Conservation (phyloP, 2,329 filamentous ascomycete species). For the Fusarium robinianum region DNA sequence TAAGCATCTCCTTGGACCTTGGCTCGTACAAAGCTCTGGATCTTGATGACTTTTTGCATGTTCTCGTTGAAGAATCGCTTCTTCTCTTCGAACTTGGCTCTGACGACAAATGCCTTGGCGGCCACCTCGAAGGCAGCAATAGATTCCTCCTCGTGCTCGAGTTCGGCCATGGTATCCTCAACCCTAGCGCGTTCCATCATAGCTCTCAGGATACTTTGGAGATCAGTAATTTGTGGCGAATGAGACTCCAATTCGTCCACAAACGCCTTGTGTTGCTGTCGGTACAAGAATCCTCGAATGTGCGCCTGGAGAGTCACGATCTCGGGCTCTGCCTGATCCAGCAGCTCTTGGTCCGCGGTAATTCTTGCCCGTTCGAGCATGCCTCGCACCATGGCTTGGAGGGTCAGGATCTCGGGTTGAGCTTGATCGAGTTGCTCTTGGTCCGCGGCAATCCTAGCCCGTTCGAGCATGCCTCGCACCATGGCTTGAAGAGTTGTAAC, state of each 20-base stretch:
- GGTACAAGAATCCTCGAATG: slow-evolving; percentile 66
- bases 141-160: slow-evolving; percentile 82
- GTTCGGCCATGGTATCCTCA: slow-evolving; percentile 72
- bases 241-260: slow-evolving; percentile 73
- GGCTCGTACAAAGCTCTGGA: slow-evolving; percentile 93
- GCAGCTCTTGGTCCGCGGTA: slow-evolving; percentile 53
- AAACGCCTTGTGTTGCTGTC: slow-evolving; percentile 63
- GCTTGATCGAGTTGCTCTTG: slow-evolving; percentile 62
- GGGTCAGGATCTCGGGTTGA: slow-evolving; percentile 56
- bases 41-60: slow-evolving; percentile 98
- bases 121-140: slow-evolving; percentile 76
- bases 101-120: slow-evolving; percentile 73
- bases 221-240: slow-evolving; percentile 65
- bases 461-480: slow-evolving; percentile 64
- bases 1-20: slow-evolving; percentile 98
- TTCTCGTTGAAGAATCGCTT: slow-evolving; percentile 89
- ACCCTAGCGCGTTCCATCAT: slow-evolving; percentile 78
- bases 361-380: slow-evolving; percentile 61
- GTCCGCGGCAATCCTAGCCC: slow-evolving; percentile 54
- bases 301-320: slow-evolving; percentile 69
- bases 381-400: slow-evolving; percentile 66
- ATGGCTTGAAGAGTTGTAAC: slow-evolving; percentile 64
- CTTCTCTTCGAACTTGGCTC: slow-evolving; percentile 80
- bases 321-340: slow-evolving; percentile 60
- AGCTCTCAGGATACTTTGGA: slow-evolving; percentile 79